These are phyloP conservation scores for Lodderomyces pseudojiufengensis DNA, from an alignment of 1,139 yeast genomes.

Conservation along the genomic window DNA sequence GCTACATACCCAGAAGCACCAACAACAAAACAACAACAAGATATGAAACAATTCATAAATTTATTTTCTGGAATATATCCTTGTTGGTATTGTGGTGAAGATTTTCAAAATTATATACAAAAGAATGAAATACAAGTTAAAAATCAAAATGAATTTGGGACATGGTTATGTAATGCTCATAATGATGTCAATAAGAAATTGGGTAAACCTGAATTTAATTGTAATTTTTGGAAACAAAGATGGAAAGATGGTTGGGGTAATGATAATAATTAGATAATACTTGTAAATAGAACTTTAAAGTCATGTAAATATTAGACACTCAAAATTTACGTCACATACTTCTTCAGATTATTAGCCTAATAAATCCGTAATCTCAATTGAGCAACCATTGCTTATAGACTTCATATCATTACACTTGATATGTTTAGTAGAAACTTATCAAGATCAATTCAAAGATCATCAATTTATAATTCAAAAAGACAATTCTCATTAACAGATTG, in stretches of 20 bases:
- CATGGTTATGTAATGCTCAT: constrained; percentile 94
- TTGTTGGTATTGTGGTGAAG: constrained; percentile 91
- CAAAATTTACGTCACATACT: too few species aligned
- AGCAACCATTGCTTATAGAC: too few species aligned
- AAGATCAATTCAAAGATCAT: constrained; percentile 6
- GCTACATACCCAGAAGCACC: constrained; percentile 84
- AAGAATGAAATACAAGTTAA: constrained; percentile 62
- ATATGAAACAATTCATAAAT: constrained; percentile 64
- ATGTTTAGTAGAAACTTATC: constrained; percentile 12
- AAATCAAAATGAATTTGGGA: constrained; percentile 76
- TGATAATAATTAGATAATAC: constrained; percentile 10
- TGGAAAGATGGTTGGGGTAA: constrained; percentile 70
- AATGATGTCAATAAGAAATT: constrained; percentile 81
- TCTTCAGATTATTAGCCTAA: too few species aligned
- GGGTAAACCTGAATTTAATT: constrained; percentile 83
- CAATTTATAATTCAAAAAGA: constrained; percentile 4
- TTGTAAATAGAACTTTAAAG: background rate
- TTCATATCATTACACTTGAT: too few species aligned
- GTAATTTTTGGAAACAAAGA: constrained; percentile 85
- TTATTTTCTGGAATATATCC: constrained; percentile 85
- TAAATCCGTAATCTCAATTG: too few species aligned
- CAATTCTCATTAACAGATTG: constrained; percentile 12
- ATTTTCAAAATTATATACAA: constrained; percentile 63
- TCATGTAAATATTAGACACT: too few species aligned
- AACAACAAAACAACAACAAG: constrained; percentile 54